These are phyloP conservation scores for Nymphaea colorata DNA, from an alignment of 164 flowering plant genomes.

Conservation along the genomic window DNA sequence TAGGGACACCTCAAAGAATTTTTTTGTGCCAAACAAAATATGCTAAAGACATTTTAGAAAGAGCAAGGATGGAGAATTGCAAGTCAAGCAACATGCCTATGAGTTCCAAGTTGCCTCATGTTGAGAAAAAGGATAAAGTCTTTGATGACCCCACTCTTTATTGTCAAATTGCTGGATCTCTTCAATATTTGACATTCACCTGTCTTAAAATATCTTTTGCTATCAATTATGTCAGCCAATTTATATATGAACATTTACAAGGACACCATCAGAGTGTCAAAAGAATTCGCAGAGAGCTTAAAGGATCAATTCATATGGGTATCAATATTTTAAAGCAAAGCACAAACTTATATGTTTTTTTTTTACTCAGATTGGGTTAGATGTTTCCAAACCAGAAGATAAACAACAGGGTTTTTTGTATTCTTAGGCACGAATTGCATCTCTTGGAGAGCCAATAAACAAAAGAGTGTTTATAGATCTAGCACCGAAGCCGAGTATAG, in stretches of 20 bases:
- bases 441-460: not conserved
- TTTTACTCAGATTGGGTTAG: constrained; percentile 2
- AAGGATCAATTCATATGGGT: not conserved
- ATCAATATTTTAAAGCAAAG: not conserved
- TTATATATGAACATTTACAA: not conserved
- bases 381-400: not conserved
- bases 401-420: not conserved
- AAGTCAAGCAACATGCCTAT: not conserved
- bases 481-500: not conserved
- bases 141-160: not conserved
- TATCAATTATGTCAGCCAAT: not conserved
- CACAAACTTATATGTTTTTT: not conserved
- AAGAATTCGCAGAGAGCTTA: not conserved
- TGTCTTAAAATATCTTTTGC: not conserved
- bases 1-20: not conserved
- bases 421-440: not conserved
- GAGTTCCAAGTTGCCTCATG: not conserved
- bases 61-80: not conserved
- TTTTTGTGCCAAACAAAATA: constrained; percentile 3
- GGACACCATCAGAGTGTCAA: not conserved
- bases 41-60: not conserved
- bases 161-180: not conserved
- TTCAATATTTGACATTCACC: not conserved
- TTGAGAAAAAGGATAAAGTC: not conserved
- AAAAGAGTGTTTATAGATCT: not conserved